Base-by-base conservation (phyloP, 108 stramenopile species). In the Nitzschia sp. region DNA sequence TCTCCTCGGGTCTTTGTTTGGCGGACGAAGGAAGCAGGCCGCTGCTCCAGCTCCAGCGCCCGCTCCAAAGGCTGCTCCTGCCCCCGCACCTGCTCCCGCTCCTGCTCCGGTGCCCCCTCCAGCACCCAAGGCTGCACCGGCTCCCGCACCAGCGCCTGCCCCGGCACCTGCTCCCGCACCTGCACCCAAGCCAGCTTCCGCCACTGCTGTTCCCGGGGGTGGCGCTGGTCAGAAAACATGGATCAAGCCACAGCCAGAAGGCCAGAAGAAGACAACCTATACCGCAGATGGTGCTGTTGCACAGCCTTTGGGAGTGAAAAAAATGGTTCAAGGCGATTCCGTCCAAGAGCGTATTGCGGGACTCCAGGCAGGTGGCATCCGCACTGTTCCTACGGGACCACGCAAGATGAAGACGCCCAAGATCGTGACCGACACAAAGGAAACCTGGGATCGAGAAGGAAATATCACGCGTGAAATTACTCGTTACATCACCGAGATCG, bases 381-480 rank as follows among this genome's bases (percentile, higher is more conserved):
- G 49, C 11, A 66, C 74, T 1, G 53, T 56, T 32, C 55, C 46
- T 31, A 46, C 23, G 33, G 58, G 56, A 21, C 54, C 38, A 9
- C 34, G 53, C 21, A 75, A 68, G 56, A 68, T 75, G 74, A 66
- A 67, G 23, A 77, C 68, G 1, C 76, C 76, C 27, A 55, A 61
- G 32, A 65, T 70, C 34, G 67, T 77, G n/a, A 77, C 76, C 8
- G 76, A 77, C 36, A 69, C 68, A 28, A 77, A 77, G 46, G 76
- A 77, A 35, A 58, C 69, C 27, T 68, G 62, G 64, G 76, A 77
- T 59, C 21, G 64, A 30, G 66, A 70, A 29, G 76, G 76, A 23
- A 77, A 77, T 35, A 66, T 77, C 11, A 77, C 61, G 18, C 62
- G 76, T n/a, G 55, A 70, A 21, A 59, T 77, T 55, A 77, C 69